These are phyloP conservation scores for Leccinum imitatum DNA, from an alignment of 768 basidiomycete species.

Conservation along the genomic window DNA sequence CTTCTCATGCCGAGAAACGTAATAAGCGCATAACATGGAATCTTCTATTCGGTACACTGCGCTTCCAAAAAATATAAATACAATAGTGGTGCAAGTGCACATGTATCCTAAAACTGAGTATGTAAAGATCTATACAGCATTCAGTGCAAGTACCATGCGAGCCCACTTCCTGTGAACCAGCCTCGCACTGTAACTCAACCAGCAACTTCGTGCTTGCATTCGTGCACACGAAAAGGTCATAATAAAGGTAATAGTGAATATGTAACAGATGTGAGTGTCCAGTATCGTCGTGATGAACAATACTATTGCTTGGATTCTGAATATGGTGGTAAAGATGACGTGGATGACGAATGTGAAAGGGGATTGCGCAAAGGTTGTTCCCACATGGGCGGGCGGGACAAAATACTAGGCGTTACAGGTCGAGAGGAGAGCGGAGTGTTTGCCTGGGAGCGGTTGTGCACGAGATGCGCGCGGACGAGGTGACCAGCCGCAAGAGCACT, in stretches of 20 bases:
- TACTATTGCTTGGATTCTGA: conserved; percentile 29
- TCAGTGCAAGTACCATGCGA: background rate
- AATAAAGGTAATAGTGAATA: conserved; percentile 22
- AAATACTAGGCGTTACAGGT: conserved; percentile 56
- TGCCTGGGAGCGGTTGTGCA: conserved; percentile 83
- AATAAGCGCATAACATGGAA: background rate
- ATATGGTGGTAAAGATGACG: conserved; percentile 45
- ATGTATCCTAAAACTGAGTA: background rate
- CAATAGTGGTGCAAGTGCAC: background rate
- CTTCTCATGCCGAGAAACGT: background rate
- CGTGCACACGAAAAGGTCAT: background rate
- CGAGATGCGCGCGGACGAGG: conserved; percentile 89
- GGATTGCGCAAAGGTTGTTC: conserved; percentile 18
- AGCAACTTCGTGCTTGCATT: background rate
- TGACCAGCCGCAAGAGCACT: conserved; percentile 94
- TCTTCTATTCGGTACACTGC: background rate
- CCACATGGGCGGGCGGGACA: conserved; percentile 26
- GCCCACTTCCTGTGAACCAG: background rate
- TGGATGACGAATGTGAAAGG: conserved; percentile 37
- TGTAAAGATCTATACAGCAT: conserved; percentile 16
- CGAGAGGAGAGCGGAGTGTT: conserved; percentile 71
- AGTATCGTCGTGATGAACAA: background rate
- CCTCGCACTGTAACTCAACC: background rate
- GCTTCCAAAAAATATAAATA: background rate
- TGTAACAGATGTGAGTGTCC: conserved; percentile 21